These are phyloP conservation scores for Paraglomus occultum DNA, from an alignment of 192 early-diverging fungal genomes.

Conservation along the genomic window DNA sequence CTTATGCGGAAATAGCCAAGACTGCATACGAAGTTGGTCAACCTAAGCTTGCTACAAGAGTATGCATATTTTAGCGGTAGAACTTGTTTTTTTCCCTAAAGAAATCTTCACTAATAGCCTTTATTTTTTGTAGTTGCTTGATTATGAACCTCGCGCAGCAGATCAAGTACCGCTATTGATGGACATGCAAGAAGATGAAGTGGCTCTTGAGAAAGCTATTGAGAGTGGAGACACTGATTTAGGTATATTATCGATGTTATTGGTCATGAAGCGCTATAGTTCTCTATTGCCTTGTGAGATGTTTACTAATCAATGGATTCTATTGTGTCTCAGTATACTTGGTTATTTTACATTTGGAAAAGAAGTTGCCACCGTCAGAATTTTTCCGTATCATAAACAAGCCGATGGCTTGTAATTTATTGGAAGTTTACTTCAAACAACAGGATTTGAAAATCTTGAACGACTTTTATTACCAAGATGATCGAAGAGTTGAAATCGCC, in stretches of 20 bases:
- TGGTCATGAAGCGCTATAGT: not conserved
- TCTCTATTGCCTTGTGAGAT: not conserved
- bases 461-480: slow-evolving; percentile 98
- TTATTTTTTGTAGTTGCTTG: slow-evolving; percentile 62
- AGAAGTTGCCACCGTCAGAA: slow-evolving; percentile 77
- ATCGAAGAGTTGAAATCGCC: slow-evolving; percentile 69
- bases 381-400: slow-evolving; percentile 88
- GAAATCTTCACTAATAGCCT: not conserved
- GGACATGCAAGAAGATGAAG: slow-evolving; percentile 87
- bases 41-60: slow-evolving; percentile 79
- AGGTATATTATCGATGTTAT: slow-evolving; percentile 38
- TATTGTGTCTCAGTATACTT: slow-evolving; percentile 65
- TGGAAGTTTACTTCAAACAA: slow-evolving; percentile 82
- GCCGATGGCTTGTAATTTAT: slow-evolving; percentile 76
- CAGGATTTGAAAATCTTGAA: slow-evolving; percentile 75
- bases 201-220: slow-evolving; percentile 87
- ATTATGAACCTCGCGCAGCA: slow-evolving; percentile 91
- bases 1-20: slow-evolving; percentile 91
- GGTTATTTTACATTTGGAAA: slow-evolving; percentile 87
- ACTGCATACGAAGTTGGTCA: slow-evolving; percentile 84
- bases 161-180: slow-evolving; percentile 94
- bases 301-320: not conserved
- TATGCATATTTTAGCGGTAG: slow-evolving; percentile 30
- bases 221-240: slow-evolving; percentile 96
- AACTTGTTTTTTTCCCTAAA: not conserved